Evolutionary conservation across 2,329 filamentous ascomycete genomes (phyloP).

Genomic region (Cladosporium sp.): DNA sequence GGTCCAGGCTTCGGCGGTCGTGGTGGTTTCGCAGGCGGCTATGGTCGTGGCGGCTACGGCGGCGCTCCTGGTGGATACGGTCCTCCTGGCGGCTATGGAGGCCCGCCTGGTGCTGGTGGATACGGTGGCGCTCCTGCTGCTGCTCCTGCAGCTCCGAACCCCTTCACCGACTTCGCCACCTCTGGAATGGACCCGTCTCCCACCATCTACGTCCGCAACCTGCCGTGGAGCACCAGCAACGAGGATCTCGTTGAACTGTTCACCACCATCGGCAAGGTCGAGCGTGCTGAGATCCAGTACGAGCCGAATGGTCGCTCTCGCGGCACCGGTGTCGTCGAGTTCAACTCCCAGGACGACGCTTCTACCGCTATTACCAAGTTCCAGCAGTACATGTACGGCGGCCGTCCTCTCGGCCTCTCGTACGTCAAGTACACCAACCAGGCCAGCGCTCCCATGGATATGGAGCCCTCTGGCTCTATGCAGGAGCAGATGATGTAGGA

Average conservation of each 20-base stretch:
- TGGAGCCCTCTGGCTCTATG: conserved; percentile 65
- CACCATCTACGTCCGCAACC: conserved; percentile 91
- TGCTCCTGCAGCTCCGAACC: conserved; percentile 61
- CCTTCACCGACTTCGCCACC: conserved; percentile 90
- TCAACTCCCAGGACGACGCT: conserved; percentile 76
- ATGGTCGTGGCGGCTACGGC: conserved; percentile 46
- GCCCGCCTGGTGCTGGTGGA: conserved; percentile 54
- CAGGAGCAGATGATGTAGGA: conserved; percentile 75
- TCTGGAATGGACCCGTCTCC: conserved; percentile 78
- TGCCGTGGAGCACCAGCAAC: conserved; percentile 98
- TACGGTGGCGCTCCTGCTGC: conserved; percentile 52
- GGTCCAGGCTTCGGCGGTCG: conserved; percentile 46
- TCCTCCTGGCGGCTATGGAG: conserved; percentile 54
- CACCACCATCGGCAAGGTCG: conserved; percentile 95
- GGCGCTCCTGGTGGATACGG: conserved; percentile 49
- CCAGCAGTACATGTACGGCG: conserved; percentile 94
- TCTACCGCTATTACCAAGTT: conserved; percentile 96
- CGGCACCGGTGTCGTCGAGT: conserved; percentile 93
- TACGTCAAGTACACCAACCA: conserved; percentile 88
- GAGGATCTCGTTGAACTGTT: conserved; percentile 96
- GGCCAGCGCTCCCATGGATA: conserved; percentile 69
- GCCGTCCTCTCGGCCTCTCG: conserved; percentile 84
- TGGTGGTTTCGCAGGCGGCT: conserved; percentile 49
- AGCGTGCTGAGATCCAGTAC: conserved; percentile 98
- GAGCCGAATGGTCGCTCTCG: conserved; percentile 93